Conservation (phyloP, 345 rosid species). For the Euphorbia peplus region DNA sequence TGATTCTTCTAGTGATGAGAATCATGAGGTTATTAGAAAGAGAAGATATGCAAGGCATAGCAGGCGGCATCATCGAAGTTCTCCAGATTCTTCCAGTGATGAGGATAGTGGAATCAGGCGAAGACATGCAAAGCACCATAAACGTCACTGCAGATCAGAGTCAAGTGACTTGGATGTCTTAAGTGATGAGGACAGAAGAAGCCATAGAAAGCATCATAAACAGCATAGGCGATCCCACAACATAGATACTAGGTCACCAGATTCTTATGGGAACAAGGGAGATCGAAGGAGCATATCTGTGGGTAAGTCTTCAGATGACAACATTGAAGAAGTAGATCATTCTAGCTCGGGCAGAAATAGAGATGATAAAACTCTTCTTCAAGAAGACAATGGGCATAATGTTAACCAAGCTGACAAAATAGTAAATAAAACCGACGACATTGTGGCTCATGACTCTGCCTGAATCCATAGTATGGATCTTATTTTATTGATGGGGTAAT, state of each 20-base stretch:
- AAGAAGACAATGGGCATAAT: slow-evolving; percentile 17
- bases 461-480: background rate
- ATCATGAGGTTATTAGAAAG: slow-evolving; percentile 26
- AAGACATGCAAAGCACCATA: slow-evolving; percentile 35
- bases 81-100: slow-evolving; percentile 31
- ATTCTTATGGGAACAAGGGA: slow-evolving; percentile 25
- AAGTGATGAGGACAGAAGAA: slow-evolving; percentile 28
- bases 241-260: slow-evolving; percentile 22
- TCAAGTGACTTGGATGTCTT: slow-evolving; percentile 13
- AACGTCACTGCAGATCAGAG: slow-evolving; percentile 19
- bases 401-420: background rate
- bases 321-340: slow-evolving; percentile 18
- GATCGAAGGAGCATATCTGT: slow-evolving; percentile 20
- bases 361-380: background rate
- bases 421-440: background rate
- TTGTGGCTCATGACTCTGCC: too few relatives aligned
- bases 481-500: too few relatives aligned
- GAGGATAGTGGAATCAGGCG: slow-evolving; percentile 31
- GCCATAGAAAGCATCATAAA: slow-evolving; percentile 27
- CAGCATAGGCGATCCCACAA: slow-evolving; percentile 15
- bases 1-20: slow-evolving; percentile 38
- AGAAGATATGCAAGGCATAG: slow-evolving; percentile 31
- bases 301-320: slow-evolving; percentile 41
- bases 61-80: slow-evolving; percentile 21
- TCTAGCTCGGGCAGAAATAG: slow-evolving; percentile 12